Conservation (phyloP, 1,139 yeast species). For the Nakaseomyces uthaithaninus region DNA sequence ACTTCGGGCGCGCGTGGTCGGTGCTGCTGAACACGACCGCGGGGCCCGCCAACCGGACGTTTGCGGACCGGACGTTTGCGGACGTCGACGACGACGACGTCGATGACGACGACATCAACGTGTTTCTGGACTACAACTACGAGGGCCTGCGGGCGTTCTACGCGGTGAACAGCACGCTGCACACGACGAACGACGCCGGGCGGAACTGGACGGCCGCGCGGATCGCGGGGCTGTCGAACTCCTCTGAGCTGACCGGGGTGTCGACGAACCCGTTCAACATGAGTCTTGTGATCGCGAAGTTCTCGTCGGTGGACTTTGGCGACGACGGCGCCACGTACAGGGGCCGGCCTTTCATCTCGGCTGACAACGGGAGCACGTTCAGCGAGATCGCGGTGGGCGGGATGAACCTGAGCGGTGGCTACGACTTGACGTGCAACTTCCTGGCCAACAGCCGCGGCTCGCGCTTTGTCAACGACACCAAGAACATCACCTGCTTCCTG, state of each 20-base stretch:
- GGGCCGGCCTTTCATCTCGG: slow-evolving; percentile 2
- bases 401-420: neutral
- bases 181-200: neutral
- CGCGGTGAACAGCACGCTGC: neutral
- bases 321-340: neutral
- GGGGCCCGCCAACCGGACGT: no score
- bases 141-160: neutral
- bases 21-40: neutral
- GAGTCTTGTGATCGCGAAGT: neutral
- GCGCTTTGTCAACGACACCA: slow-evolving; percentile 1
- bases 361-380: neutral
- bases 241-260: neutral
- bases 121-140: neutral
- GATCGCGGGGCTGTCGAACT: neutral
- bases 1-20: slow-evolving; percentile 1
- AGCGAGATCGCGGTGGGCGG: neutral
- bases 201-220: neutral
- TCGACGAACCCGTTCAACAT: neutral
- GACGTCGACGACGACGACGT: neutral
- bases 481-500: neutral
- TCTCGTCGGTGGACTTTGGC: neutral
- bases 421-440: slow-evolving; percentile 1
- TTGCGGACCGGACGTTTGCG: no score
- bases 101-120: neutral
- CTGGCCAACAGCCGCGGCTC: neutral